phyloP scores from a whole-genome alignment of 495 filamentous ascomycete species.

The Letharia lupina region DNA sequence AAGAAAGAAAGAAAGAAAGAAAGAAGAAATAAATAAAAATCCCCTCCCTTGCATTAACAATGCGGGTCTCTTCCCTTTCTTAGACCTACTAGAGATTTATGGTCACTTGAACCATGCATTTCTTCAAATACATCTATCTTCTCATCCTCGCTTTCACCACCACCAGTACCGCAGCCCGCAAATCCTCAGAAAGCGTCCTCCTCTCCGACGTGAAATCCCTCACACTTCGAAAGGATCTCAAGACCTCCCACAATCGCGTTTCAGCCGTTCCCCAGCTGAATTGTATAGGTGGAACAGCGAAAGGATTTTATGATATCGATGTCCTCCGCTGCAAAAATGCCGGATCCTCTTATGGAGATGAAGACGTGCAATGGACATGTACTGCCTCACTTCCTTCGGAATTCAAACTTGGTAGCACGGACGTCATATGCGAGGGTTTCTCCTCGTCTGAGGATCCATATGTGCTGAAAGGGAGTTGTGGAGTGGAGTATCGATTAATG shows the following conservation, averaged over 20 bases:
- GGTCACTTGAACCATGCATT: conserved; percentile 24
- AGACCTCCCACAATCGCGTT: conserved; percentile 69
- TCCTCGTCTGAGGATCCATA: conserved; percentile 63
- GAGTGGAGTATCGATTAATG: conserved; percentile 79
- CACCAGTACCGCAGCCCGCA: conserved; percentile 27
- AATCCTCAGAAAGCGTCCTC: conserved; percentile 54
- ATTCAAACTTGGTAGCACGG: conserved; percentile 82
- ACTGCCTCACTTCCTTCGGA: conserved; percentile 67
- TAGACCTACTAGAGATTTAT: background rate
- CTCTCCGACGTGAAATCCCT: conserved; percentile 70
- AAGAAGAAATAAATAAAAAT: no score
- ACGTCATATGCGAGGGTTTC: conserved; percentile 93
- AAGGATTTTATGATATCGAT: conserved; percentile 60
- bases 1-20: no score
- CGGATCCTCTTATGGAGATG: conserved; percentile 57
- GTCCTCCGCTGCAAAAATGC: conserved; percentile 83
- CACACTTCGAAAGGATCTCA: conserved; percentile 55
- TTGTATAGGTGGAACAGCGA: conserved; percentile 61
- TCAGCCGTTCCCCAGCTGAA: conserved; percentile 71
- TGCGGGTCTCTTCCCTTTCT: background rate
- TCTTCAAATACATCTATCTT: conserved; percentile 34
- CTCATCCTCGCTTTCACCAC: conserved; percentile 25
- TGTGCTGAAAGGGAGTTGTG: conserved; percentile 82
- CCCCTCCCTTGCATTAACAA: background rate
- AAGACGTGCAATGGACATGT: conserved; percentile 86